phyloP scores from a whole-genome alignment of 1,284 basidiomycete genomes.

The Schizophyllum commune region DNA sequence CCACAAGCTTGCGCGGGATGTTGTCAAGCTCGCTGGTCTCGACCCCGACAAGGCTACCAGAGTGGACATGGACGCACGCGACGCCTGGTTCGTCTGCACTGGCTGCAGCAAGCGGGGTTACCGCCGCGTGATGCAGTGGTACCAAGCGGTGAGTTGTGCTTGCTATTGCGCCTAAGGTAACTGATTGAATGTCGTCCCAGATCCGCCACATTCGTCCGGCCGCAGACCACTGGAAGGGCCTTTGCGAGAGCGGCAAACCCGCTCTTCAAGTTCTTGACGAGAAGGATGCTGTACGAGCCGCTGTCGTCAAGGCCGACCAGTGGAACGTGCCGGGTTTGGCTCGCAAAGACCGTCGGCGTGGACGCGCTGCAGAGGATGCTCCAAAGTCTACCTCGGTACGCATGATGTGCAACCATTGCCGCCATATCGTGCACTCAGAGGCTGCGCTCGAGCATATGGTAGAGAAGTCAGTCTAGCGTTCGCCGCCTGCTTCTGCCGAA shows the following conservation, averaged over 20 bases:
- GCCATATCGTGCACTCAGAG: not conserved
- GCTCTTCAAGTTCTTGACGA: not conserved
- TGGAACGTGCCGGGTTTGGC: not conserved
- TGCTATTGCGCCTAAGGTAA: not conserved
- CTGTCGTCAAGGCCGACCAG: not conserved
- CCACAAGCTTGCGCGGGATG: not conserved
- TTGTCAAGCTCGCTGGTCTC: not conserved
- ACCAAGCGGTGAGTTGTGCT: not conserved
- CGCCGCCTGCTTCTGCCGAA: not conserved
- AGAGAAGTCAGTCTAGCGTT: not conserved
- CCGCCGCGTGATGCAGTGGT: not conserved
- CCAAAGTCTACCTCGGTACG: no score
- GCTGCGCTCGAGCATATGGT: not conserved
- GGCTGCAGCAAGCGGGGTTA: not conserved
- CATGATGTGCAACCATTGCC: not conserved
- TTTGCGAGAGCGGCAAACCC: not conserved
- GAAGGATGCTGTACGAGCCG: not conserved
- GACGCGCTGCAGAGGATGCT: not conserved
- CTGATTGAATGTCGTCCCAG: not conserved
- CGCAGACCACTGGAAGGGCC: not conserved
- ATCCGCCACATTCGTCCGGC: not conserved
- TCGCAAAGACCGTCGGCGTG: not conserved
- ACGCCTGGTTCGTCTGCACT: not conserved
- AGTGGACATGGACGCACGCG: not conserved
- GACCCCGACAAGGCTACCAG: not conserved